phyloP scores from a whole-genome alignment of 106 monocot species.

The Allium fistulosum region DNA sequence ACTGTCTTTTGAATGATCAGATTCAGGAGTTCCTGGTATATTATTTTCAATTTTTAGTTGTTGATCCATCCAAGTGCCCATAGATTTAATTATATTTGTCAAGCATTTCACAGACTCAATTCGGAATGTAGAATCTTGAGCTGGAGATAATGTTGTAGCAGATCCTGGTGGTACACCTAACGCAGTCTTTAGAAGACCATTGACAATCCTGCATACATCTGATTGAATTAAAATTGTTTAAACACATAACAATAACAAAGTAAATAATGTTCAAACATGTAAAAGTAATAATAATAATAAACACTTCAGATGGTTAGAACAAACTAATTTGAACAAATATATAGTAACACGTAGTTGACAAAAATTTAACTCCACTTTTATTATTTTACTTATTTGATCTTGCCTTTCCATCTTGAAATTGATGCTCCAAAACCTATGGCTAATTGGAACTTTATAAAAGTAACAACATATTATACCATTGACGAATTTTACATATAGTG shows the following conservation, averaged over 20 bases:
- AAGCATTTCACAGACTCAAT: slow-evolving; percentile 91
- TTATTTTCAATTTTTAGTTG: slow-evolving; percentile 65
- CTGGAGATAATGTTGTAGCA: slow-evolving; percentile 62
- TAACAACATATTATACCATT: no score
- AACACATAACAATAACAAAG: slow-evolving; percentile 36
- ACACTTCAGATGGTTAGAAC: no score
- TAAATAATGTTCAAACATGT: not conserved
- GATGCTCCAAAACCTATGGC: no score
- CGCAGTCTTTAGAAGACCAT: slow-evolving; percentile 89
- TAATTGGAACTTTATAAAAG: no score
- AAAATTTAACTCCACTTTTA: no score
- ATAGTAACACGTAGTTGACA: no score
- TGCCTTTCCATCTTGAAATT: no score
- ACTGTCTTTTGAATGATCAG: slow-evolving; percentile 53
- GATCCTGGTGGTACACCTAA: slow-evolving; percentile 87
- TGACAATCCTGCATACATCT: slow-evolving; percentile 93
- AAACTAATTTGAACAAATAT: no score
- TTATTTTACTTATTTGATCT: no score
- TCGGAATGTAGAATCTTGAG: slow-evolving; percentile 74
- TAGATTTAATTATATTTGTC: slow-evolving; percentile 64
- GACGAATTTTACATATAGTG: no score
- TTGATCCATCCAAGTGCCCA: slow-evolving; percentile 95
- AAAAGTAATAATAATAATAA: not conserved
- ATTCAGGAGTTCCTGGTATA: slow-evolving; percentile 41
- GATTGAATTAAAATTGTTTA: slow-evolving; percentile 73